Evolutionary conservation across 192 early-diverging fungal genomes (phyloP).

Genomic region (Gaertneriomyces sp.): DNA sequence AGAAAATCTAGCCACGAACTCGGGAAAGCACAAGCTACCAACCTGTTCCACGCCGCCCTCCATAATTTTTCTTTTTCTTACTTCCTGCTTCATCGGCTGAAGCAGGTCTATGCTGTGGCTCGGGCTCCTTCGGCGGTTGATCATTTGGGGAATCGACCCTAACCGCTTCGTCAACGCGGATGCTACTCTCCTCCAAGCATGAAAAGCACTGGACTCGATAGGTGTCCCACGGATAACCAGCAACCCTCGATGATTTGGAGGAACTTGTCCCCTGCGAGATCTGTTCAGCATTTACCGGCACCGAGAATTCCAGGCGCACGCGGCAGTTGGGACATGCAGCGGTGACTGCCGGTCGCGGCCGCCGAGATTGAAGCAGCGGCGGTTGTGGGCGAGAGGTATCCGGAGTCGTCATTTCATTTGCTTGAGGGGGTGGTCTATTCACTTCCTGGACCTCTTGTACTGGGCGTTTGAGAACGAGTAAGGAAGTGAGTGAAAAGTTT

Average conservation of each 20-base stretch:
- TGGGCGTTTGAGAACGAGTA: too few species aligned
- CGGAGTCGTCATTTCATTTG: slow-evolving; percentile 7
- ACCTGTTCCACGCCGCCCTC: slow-evolving; percentile 23
- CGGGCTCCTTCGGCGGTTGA: too few species aligned
- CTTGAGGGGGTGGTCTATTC: too few species aligned
- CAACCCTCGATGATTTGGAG: background rate
- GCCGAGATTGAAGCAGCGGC: slow-evolving; percentile 28
- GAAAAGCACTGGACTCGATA: slow-evolving; percentile 33
- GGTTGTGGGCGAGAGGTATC: slow-evolving; percentile 11
- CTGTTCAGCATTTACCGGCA: slow-evolving; percentile 13
- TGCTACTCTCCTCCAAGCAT: slow-evolving; percentile 20
- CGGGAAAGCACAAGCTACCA: background rate
- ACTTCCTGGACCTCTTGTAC: too few species aligned
- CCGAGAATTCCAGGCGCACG: slow-evolving; percentile 27
- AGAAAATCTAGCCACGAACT: background rate
- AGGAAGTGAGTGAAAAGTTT: too few species aligned
- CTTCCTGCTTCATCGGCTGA: too few species aligned
- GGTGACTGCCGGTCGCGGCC: slow-evolving; percentile 24
- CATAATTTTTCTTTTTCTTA: background rate
- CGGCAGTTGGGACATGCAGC: slow-evolving; percentile 21
- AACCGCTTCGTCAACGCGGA: slow-evolving; percentile 6
- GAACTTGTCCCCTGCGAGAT: too few species aligned
- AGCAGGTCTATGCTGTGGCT: too few species aligned
- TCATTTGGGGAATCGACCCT: background rate
- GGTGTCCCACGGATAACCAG: slow-evolving; percentile 16